These are phyloP conservation scores for Themeda triandra DNA, from an alignment of 176 grass and related monocot species.

Conservation along the genomic window DNA sequence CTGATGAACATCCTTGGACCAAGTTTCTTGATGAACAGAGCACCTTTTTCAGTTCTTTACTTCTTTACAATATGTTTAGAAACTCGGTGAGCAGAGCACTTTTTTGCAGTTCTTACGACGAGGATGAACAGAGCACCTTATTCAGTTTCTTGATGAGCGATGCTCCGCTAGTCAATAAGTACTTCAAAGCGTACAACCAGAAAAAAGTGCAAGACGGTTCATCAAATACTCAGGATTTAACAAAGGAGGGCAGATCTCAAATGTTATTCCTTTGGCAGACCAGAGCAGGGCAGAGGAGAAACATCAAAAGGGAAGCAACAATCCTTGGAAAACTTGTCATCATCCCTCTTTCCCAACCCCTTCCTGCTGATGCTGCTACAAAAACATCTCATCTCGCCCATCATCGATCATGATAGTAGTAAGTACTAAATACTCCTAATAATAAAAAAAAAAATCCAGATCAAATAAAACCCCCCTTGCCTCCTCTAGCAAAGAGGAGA, in stretches of 20 bases:
- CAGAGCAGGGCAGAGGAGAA: not conserved
- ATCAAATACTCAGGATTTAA: not conserved
- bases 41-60: too few species aligned
- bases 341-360: not conserved
- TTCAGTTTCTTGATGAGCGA: too few species aligned
- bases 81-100: too few species aligned
- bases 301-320: constrained; percentile 23
- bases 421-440: not conserved
- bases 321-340: constrained; percentile 28
- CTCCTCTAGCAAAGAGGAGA: not conserved
- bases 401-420: not conserved
- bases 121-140: too few species aligned
- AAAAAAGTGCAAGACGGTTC: not conserved
- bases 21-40: too few species aligned
- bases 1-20: not conserved
- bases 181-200: too few species aligned
- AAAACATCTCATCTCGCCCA: not conserved
- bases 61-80: too few species aligned
- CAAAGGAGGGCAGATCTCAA: too few species aligned
- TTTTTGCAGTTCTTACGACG: too few species aligned
- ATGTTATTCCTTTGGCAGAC: constrained; percentile 13
- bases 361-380: not conserved
- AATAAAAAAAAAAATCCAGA: not conserved
- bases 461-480: not conserved
- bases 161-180: too few species aligned